Conservation (phyloP, 306 rosid species). For the Ziziphus jujuba region DNA sequence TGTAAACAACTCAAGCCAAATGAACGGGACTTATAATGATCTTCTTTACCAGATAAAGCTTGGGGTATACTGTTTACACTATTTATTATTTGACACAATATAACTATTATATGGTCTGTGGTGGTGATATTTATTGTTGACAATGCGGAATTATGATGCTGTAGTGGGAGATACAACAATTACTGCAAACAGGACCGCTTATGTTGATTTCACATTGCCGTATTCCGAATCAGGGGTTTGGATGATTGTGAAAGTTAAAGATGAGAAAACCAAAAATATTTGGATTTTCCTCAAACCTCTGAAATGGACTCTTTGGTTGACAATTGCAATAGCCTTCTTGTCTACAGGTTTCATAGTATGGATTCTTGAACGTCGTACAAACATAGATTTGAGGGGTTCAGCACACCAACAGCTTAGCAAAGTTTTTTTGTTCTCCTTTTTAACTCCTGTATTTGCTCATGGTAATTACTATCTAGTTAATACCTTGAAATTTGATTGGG, state of each 20-base stretch:
- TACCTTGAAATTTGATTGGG: neutral
- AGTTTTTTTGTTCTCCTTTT: constrained; percentile 43
- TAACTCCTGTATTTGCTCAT: constrained; percentile 42
- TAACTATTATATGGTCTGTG: no score
- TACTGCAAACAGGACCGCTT: constrained; percentile 25
- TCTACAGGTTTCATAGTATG: constrained; percentile 35
- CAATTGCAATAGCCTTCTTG: constrained; percentile 21
- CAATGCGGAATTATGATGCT: constrained; percentile 30
- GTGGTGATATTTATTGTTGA: no score
- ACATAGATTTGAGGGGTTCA: constrained; percentile 29
- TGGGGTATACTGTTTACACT: no score
- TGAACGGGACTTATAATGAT: constrained; percentile 13
- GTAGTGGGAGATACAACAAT: constrained; percentile 51
- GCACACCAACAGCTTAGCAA: constrained; percentile 22
- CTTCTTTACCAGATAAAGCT: constrained; percentile 12
- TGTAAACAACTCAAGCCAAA: neutral
- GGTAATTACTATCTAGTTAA: constrained; percentile 12
- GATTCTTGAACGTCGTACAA: constrained; percentile 36
- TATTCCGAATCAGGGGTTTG: constrained; percentile 39
- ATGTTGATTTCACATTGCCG: constrained; percentile 45
- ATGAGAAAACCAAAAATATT: constrained; percentile 14
- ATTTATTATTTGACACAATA: no score
- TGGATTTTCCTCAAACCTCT: constrained; percentile 52
- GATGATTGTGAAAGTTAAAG: constrained; percentile 36
- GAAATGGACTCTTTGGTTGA: constrained; percentile 42